Percentiles rank a stretch among this genome's conserved stretches.
Evolutionary conservation across 768 basidiomycete genomes (phyloP).

Genomic region (Cantharellus anzutake): DNA sequence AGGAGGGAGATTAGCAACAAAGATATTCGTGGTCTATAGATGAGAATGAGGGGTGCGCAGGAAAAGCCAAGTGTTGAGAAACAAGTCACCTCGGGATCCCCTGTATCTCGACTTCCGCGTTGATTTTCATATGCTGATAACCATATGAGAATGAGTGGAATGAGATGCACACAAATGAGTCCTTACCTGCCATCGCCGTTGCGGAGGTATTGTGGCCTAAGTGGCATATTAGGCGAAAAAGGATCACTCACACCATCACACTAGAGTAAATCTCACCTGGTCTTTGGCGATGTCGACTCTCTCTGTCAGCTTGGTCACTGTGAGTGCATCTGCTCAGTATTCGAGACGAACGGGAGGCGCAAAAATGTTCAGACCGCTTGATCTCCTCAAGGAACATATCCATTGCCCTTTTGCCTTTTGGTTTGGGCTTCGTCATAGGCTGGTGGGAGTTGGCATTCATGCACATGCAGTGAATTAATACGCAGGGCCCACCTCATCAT

Average conservation of each 20-base stretch:
- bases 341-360: neutral
- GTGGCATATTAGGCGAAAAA: no score
- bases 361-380: slow-evolving; percentile 40
- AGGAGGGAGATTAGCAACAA: slow-evolving; percentile 81
- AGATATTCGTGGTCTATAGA: slow-evolving; percentile 76
- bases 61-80: neutral
- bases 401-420: slow-evolving; percentile 92
- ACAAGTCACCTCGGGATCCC: slow-evolving; percentile 57
- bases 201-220: slow-evolving; percentile 54
- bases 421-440: slow-evolving; percentile 28
- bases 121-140: slow-evolving; percentile 66
- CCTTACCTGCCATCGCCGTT: slow-evolving; percentile 68
- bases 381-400: slow-evolving; percentile 93
- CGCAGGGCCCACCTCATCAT: neutral
- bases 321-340: slow-evolving; percentile 3
- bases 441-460: slow-evolving; percentile 2
- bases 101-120: slow-evolving; percentile 75
- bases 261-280: slow-evolving; percentile 14
- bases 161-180: slow-evolving; percentile 11
- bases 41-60: neutral
- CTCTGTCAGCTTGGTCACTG: slow-evolving; percentile 85
- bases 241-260: no score
- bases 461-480: slow-evolving; percentile 3
- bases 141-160: neutral
- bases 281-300: slow-evolving; percentile 45